Evolutionary conservation across 495 filamentous ascomycete species (phyloP), one percentile per base, ranked within the genome.

Genomic region (Usnea hakonensis): DNA sequence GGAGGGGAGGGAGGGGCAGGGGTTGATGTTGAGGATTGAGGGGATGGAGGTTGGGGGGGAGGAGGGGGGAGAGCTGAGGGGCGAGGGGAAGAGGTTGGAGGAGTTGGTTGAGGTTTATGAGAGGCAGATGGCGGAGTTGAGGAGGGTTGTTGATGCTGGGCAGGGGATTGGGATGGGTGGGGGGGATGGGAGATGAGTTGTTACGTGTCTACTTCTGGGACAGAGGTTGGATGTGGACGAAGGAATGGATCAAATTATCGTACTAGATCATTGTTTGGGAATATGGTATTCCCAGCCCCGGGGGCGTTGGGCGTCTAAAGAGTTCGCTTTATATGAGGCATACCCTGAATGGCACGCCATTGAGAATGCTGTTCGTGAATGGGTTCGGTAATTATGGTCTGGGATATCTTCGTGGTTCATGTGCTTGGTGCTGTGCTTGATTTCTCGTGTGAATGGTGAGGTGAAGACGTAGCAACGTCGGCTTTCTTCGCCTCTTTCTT

Each of bases 401-500:
- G 48, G n/a, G 14, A 32, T 50, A 26, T 32, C 28, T 52, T 19
- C 13, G 23, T 32, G 23, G 2, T 30, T 57, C 19, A 57, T 43
- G 55, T 30, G 43, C n/a, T 43, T 6, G 48, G 23, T 41, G 19
- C 52, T 26, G 46, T n/a, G 19, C 9, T 23, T 33, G 32, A 17
- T 35, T 58, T 23, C 2, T 44, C 57, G 28, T 33, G 58, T 28
- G 48, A 40, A 17, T 70, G 73, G 80, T 65, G 81, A 83, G 65
- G 83, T 77, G 68, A 80, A 78, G 21, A 79, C 81, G 68, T 78
- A 78, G 59, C 60, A 79, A 54, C 73, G 89, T 87, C 38, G 38
- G 33, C 38, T 89, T 82, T 70, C 87, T 90, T 87, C 40, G 60
- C 40, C 32, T 89, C 82, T 70, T 88, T 84, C 68, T 87, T 81